Evolutionary conservation across 2,329 filamentous ascomycete genomes (phyloP), one percentile per base, ranked within the genome.

Genomic region (Lasiodiplodia gonubiensis): DNA sequence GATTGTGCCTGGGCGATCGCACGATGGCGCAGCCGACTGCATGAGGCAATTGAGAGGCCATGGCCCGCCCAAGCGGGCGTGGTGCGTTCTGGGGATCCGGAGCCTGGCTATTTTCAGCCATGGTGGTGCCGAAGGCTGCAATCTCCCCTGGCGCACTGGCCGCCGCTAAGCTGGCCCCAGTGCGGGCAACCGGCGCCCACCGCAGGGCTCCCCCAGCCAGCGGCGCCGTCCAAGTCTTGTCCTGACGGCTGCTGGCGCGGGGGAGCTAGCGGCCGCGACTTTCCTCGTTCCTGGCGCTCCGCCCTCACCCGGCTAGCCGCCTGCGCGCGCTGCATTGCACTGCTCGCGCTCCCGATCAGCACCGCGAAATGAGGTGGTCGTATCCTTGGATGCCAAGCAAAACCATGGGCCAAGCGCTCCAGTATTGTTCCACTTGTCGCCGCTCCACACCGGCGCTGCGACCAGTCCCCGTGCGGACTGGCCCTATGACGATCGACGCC

Each of bases 391-490:
- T 35, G 61, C 61, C 61, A 64, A 64, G 69, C 66, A 51, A 12
- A 5, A 37, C 59, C 27, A 16, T 30, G 46, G 42, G 30, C 59
- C 67, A 69, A 68, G 61, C 66, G 68, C 53, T 64, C 63, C 61
- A 67, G 66, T 72, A 71, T 73, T 74, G 68, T 54, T 54, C 61
- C 61, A 64, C 61, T 64, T 64, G 12, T 35, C 54, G 21, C 51
- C 46, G 49, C 21, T 53, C 61, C 51, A 46, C 61, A 64, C 51
- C 61, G 49, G 49, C 61, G 35, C 37, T 25, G 35, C 30, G 39
- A 49, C 60, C 49, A 23, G 30, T 51, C 33, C 27, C 46, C 33
- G 48, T 53, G 48, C 23, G 61, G 48, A 37, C 49, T 39, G 35
- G 23, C 61, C 61, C 61, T 64, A 64, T 64, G 61, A 64, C 61